Evolutionary conservation across 2,329 filamentous ascomycete genomes (phyloP), one percentile per base, ranked within the genome.

Genomic region (Aspergillus pseudoterreus): DNA sequence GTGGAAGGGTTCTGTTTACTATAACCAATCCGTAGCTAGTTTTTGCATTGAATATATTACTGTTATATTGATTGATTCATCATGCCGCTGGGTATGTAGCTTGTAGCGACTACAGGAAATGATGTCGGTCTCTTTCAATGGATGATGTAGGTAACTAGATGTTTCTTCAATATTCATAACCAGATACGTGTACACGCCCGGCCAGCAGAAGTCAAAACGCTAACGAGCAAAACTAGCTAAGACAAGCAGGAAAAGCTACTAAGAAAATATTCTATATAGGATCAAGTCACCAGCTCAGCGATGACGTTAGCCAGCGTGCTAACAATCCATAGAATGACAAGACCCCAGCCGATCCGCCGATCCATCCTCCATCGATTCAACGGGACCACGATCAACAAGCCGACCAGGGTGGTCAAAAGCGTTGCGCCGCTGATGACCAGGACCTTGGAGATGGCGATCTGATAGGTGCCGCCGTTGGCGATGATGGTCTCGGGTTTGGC

Each of bases 311-410:
- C 76, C 32, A 88, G 64, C 0, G 92, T 97, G 65, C 88, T 92
- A 22, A 90, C 70, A 11, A 74, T 77, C 94, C 94, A 99, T 15
- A 97, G 71, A 9, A 75, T 79, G 61, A 99, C 87, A 61, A 97
- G 69, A 0, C 83, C 83, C 79, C 84, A 88, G 12, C 94, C 94
- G 60, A 99, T 90, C 69, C 79, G 85, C 48, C 85, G 81, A 66
- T 84, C 91, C 82, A 96, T 86, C 38, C 87, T 76, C 92, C 92
- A 96, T 57, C 84, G 83, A 71, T 94, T 95, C 75, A 87, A 66
- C 4, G 94, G 94, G 48, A 99, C 90, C 1, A 85, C 78, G 24
- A 95, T 79, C 55, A 99, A 75, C 58, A 99, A 72, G 2, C 86
- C 84, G 4, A 92, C 72, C 15, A 99, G 76, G 1, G 90, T 96